Evolutionary conservation across 805 yeast genomes (phyloP), one percentile per base, ranked within the genome.

Genomic region (Candida chauliodis): DNA sequence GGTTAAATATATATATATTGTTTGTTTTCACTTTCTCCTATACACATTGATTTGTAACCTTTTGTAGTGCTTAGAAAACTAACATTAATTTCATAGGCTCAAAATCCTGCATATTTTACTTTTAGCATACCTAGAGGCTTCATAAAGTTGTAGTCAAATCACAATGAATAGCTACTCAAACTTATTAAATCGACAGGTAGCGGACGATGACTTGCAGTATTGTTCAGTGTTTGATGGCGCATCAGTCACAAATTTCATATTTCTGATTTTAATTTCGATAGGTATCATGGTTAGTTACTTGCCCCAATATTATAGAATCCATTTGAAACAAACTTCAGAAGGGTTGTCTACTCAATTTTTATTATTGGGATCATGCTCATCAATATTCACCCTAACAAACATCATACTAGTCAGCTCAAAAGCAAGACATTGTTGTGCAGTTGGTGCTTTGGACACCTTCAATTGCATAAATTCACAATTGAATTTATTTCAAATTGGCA

Each of bases 331-430:
- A 35, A 72, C 88, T 5, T 78, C 90, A 9, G 89, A 85, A 53
- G 96, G 96, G 4, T 63, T 87, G 16, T 81, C 90, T 4, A 85
- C 90, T 9, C 68, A 73, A 48, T 87, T 79, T 53, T 64, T 87
- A 22, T 59, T 87, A 10, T 69, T 88, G 28, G 93, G 93, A 3
- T 75, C 82, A 4, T 57, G 81, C 34, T 77, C 90, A 15, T 80
- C 85, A n/a, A 60, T 80, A 20, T 73, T 81, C 49, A 78, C 91
- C 0, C 59, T 81, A 34, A 68, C 83, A 14, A 88, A 88, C 51
- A 73, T 87, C 33, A 56, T 80, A 4, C 58, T 86, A 22, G 69
- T 86, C 9, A 75, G 84, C 4, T 59, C 75, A 13, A 71, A 76
- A 0, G 84, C 88, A 0, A 54, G 85, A 20, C 56, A 67, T 21